phyloP scores from a whole-genome alignment of 2,329 filamentous ascomycete species.

The Cladosporium sp. region DNA sequence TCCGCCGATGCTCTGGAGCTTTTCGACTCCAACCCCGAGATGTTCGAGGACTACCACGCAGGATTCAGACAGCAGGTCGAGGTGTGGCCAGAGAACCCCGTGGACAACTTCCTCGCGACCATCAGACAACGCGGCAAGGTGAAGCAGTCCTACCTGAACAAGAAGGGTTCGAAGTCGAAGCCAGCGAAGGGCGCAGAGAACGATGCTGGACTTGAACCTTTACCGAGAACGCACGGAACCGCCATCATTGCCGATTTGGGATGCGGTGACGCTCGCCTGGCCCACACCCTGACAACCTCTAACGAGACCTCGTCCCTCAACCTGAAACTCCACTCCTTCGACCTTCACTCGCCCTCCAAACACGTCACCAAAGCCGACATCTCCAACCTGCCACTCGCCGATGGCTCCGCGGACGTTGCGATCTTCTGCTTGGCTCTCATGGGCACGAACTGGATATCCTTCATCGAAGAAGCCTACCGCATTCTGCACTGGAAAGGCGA shows the following conservation, averaged over 20 bases:
- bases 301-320: slow-evolving; percentile 60
- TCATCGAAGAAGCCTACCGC: slow-evolving; percentile 92
- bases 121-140: slow-evolving; percentile 65
- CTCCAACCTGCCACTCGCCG: slow-evolving; percentile 69
- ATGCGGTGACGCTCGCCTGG: slow-evolving; percentile 85
- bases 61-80: slow-evolving; percentile 94
- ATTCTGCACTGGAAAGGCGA: slow-evolving; percentile 91
- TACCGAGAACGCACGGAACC: slow-evolving; percentile 67
- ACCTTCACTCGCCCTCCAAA: slow-evolving; percentile 72
- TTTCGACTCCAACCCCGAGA: slow-evolving; percentile 80
- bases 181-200: slow-evolving; percentile 39
- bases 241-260: slow-evolving; percentile 87
- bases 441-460: slow-evolving; percentile 98
- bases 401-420: slow-evolving; percentile 76
- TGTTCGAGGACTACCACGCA: slow-evolving; percentile 94
- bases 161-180: slow-evolving; percentile 29
- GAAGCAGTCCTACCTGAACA: slow-evolving; percentile 28
- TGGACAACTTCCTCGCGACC: slow-evolving; percentile 75
- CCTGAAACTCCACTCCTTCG: slow-evolving; percentile 76
- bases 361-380: slow-evolving; percentile 89
- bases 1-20: slow-evolving; percentile 78
- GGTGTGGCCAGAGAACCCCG: slow-evolving; percentile 94
- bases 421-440: slow-evolving; percentile 97
- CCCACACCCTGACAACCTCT: slow-evolving; percentile 58
- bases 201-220: slow-evolving; percentile 37